A percentile compares a stretch with the other conserved stretches of the same genome.
Evolutionary conservation across 140 eudicot genomes (phyloP).

Genomic region (Erigeron philadelphicus): DNA sequence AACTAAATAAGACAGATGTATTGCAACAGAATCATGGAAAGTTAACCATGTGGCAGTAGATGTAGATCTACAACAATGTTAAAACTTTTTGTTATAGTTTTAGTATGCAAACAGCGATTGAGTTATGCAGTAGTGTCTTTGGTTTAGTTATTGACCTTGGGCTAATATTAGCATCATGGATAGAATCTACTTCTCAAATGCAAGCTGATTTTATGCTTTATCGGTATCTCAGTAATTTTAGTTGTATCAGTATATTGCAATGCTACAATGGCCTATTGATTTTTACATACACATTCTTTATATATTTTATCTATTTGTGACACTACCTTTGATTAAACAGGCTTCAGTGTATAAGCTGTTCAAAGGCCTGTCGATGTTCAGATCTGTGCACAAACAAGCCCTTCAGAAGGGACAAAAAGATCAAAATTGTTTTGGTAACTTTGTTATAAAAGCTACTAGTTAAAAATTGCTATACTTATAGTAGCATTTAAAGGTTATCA

Average conservation of each 20-base stretch:
- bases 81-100: neutral
- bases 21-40: neutral
- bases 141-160: neutral
- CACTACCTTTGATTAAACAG: slow-evolving; percentile 36
- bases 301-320: neutral
- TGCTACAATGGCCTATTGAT: neutral
- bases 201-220: neutral
- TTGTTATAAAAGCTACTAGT: neutral
- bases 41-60: neutral
- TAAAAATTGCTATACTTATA: neutral
- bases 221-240: neutral
- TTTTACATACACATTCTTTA: neutral
- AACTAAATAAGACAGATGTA: neutral
- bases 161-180: neutral
- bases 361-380: slow-evolving; percentile 80
- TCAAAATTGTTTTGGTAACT: slow-evolving; percentile 68
- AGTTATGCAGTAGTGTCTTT: neutral
- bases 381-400: slow-evolving; percentile 73
- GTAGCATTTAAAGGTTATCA: neutral
- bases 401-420: slow-evolving; percentile 71
- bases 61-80: neutral
- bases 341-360: slow-evolving; percentile 89
- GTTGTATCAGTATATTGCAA: neutral
- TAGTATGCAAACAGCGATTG: neutral
- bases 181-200: no score